Base-by-base conservation (phyloP, 2,329 filamentous ascomycete species). In the Acrocalymma vagum region DNA sequence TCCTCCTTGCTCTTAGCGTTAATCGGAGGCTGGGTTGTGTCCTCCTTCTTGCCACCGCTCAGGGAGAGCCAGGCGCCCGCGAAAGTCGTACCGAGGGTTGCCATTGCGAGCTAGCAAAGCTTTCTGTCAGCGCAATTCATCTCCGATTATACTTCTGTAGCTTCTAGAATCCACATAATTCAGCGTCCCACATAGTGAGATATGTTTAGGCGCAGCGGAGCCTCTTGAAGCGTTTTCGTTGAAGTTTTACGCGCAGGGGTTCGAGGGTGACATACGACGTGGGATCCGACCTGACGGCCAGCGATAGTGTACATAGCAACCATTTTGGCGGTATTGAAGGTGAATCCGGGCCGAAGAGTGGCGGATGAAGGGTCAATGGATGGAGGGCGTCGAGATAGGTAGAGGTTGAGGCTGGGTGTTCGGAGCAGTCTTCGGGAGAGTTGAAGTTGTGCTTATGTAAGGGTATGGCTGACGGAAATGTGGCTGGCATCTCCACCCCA, bases 1-100 rank as follows among this genome's bases (percentile, higher is more conserved):
- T 86, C 83, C 57, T 85, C 83, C 71, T 84, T 84, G 74, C 80
- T 85, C 61, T 75, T 74, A 37, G 83, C 83, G 63, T 84, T 82
- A 72, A 85, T 82, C 27, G 82, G 79, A 39, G 83, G 83, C 32
- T 45, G 44, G 15, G 49, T 55, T 24, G 60, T 44, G 24, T 56
- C 59, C 48, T 73, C 66, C 55, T 73, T 69, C 63, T 78, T 76
- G 56, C 75, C 73, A 51, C 65, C 64, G 51, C 63, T 43, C 40
- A 64, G 54, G 16, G 61, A 53, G 52, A 69, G 55, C 29, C 42
- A 61, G 46, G 74, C 74, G 45, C 58, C 60, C 45, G 43, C 50
- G 47, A 65, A 58, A 22, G 63, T 62, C 8, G 58, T 54, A 44
- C 56, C 56, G 44, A 71, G 68, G 41, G 78, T 79, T 45, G 75